A percentile compares a stretch with the other conserved stretches of the same genome.
These are phyloP conservation scores for Geranomyces michiganensis DNA, from an alignment of 192 early-diverging fungal genomes.

Conservation along the genomic window DNA sequence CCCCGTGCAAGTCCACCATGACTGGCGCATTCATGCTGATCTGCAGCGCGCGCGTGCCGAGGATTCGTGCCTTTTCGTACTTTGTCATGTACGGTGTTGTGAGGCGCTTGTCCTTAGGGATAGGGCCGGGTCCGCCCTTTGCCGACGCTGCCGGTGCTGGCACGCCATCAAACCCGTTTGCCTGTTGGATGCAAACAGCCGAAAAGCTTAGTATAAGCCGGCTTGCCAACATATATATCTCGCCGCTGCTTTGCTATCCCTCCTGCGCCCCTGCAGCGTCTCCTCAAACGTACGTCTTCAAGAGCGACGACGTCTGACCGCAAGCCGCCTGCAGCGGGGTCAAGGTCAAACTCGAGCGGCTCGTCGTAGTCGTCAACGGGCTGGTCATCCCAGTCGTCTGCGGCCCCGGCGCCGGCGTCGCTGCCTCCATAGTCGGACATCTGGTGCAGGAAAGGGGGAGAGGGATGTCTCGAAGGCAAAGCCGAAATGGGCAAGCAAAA, in stretches of 20 bases:
- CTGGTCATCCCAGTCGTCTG: slow-evolving; percentile 28
- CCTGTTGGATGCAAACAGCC: not conserved
- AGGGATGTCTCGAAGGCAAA: no score
- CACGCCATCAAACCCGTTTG: not conserved
- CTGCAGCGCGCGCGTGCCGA: slow-evolving; percentile 86
- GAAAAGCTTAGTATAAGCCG: not conserved
- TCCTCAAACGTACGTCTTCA: slow-evolving; percentile 9
- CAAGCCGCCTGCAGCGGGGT: not conserved
- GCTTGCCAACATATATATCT: no score
- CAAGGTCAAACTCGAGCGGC: slow-evolving; percentile 24
- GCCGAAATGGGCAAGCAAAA: no score
- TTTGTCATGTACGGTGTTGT: slow-evolving; percentile 99
- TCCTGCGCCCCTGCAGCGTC: no score
- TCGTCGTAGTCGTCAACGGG: slow-evolving; percentile 32
- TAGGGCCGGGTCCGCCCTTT: slow-evolving; percentile 35
- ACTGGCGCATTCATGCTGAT: slow-evolving; percentile 99
- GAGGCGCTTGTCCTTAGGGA: slow-evolving; percentile 74
- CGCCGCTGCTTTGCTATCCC: no score
- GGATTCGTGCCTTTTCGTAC: slow-evolving; percentile 77
- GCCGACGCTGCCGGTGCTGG: not conserved
- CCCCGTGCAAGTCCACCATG: slow-evolving; percentile 91
- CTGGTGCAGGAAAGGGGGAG: slow-evolving; percentile 3
- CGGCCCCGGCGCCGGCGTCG: slow-evolving; percentile 23
- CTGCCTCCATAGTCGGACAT: slow-evolving; percentile 47
- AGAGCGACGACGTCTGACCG: slow-evolving; percentile 31